These are phyloP conservation scores for Pyrus betulifolia DNA, from an alignment of 306 rosid genomes.

Conservation along the genomic window DNA sequence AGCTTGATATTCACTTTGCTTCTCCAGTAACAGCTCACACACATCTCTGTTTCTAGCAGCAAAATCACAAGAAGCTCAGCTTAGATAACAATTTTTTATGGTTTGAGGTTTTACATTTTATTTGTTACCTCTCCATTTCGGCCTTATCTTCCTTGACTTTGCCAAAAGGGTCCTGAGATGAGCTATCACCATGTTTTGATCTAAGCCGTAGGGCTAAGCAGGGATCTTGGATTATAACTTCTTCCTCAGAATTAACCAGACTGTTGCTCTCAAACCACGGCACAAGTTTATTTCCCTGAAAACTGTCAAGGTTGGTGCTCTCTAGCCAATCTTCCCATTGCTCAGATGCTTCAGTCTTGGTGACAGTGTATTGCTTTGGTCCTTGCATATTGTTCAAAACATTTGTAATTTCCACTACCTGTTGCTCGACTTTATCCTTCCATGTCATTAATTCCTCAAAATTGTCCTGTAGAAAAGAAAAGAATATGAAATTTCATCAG, in stretches of 20 bases:
- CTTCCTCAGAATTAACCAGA: conserved; percentile 36
- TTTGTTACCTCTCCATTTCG: conserved; percentile 44
- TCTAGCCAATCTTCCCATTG: conserved; percentile 80
- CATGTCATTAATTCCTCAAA: conserved; percentile 50
- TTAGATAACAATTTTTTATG: neutral
- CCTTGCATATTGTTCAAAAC: conserved; percentile 43
- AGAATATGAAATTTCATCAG: neutral
- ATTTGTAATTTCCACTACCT: conserved; percentile 46
- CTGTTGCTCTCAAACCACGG: conserved; percentile 60
- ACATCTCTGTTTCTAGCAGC: conserved; percentile 29
- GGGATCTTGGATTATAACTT: conserved; percentile 30
- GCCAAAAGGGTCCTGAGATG: conserved; percentile 12
- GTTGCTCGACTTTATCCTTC: conserved; percentile 64
- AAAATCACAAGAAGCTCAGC: conserved; percentile 17
- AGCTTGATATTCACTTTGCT: conserved; percentile 43
- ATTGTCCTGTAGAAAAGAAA: conserved; percentile 44
- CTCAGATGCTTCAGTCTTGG: conserved; percentile 44
- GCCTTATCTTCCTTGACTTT: conserved; percentile 29
- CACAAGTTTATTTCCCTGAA: conserved; percentile 47
- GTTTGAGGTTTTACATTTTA: neutral
- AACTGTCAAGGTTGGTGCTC: conserved; percentile 36
- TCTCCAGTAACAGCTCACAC: conserved; percentile 30
- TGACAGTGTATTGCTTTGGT: conserved; percentile 30
- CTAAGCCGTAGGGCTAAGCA: conserved; percentile 27
- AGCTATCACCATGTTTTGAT: conserved; percentile 13